phyloP scores from a whole-genome alignment of 2,329 filamentous ascomycete species.

The Berkeleyomyces rouxiae region DNA sequence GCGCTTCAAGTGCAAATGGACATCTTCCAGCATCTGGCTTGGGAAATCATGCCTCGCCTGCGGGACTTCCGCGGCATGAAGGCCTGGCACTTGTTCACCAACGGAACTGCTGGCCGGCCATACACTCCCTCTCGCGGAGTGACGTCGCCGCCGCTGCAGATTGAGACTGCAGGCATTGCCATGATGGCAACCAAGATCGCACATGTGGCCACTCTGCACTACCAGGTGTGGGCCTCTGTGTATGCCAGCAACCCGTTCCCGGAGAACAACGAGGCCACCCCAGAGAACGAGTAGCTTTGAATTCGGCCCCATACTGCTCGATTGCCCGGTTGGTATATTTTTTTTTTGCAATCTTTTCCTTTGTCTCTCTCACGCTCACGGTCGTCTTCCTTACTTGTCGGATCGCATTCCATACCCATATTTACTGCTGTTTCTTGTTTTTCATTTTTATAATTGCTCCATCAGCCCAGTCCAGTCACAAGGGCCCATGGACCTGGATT shows the following conservation, averaged over 20 bases:
- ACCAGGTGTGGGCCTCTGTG: constrained; percentile 64
- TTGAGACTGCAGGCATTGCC: constrained; percentile 35
- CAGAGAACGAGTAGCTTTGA: background rate
- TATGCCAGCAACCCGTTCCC: constrained; percentile 2
- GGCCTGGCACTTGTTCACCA: constrained; percentile 29
- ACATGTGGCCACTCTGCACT: constrained; percentile 73
- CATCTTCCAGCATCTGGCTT: constrained; percentile 29
- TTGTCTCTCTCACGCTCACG: constrained; percentile 3
- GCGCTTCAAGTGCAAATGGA: constrained; percentile 22
- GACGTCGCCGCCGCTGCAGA: constrained; percentile 25
- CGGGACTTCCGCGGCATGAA: constrained; percentile 13
- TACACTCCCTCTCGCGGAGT: constrained; percentile 17
- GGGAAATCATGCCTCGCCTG: constrained; percentile 18
- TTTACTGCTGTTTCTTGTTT: constrained; percentile 2
- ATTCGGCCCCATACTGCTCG: background rate
- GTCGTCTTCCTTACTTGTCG: constrained; percentile 1
- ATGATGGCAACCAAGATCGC: constrained; percentile 64
- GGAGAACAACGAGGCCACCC: background rate
- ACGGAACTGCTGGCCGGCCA: constrained; percentile 27
- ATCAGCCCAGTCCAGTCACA: background rate
- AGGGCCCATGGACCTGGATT: background rate
- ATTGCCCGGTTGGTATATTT: background rate
- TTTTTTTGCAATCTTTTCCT: background rate
- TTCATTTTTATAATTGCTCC: constrained; percentile 4
- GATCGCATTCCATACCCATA: background rate